Evolutionary conservation across 306 rosid species (phyloP).

Genomic region (Prunus kanzakura): DNA sequence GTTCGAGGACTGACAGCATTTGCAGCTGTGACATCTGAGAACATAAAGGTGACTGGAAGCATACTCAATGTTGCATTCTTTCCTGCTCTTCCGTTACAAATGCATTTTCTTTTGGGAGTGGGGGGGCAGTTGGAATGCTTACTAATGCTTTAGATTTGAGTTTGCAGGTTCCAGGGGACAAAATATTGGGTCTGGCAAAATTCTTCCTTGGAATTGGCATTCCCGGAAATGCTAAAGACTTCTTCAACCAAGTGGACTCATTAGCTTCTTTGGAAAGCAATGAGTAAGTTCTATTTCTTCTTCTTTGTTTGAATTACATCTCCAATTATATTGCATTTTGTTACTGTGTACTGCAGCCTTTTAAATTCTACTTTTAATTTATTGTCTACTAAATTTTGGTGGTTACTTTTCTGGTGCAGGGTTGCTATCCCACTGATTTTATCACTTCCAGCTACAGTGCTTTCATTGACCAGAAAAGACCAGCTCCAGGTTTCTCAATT

Average conservation of each 20-base stretch:
- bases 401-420: slow-evolving; percentile 46
- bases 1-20: slow-evolving; percentile 79
- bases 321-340: not conserved
- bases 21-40: slow-evolving; percentile 66
- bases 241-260: slow-evolving; percentile 84
- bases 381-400: slow-evolving; percentile 1
- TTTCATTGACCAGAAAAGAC: slow-evolving; percentile 70
- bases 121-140: not conserved
- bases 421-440: slow-evolving; percentile 74
- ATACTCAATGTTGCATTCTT: slow-evolving; percentile 4
- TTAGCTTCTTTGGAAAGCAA: slow-evolving; percentile 77
- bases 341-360: not conserved
- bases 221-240: slow-evolving; percentile 89
- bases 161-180: slow-evolving; percentile 76
- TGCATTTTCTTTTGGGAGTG: not conserved
- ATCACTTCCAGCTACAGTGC: slow-evolving; percentile 83
- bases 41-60: slow-evolving; percentile 58
- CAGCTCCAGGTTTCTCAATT: slow-evolving; percentile 66
- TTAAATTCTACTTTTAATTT: not conserved
- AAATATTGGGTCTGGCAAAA: slow-evolving; percentile 83
- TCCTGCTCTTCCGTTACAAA: not conserved
- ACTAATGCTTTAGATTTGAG: slow-evolving; percentile 34
- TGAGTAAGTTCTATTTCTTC: slow-evolving; percentile 44
- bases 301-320: slow-evolving; percentile 1
- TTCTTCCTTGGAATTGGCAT: slow-evolving; percentile 90